phyloP scores from a whole-genome alignment of 345 rosid species.

The Eucalyptus marginata region DNA sequence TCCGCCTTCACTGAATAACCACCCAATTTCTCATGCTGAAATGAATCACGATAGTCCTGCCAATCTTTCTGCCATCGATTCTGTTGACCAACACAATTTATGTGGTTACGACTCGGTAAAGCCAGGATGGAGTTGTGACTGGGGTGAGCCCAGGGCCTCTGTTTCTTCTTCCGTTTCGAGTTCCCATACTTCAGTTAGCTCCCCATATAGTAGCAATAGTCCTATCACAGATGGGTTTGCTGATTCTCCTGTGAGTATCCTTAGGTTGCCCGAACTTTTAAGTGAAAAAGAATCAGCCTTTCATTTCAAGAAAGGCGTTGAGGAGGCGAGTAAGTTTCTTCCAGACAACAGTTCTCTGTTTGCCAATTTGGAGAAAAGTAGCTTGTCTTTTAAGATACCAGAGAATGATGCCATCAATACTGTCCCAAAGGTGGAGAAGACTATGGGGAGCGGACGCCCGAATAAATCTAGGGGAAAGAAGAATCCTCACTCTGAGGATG shows the following conservation, averaged over 20 bases:
- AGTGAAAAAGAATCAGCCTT: constrained; percentile 20
- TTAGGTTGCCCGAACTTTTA: constrained; percentile 21
- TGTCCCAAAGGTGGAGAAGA: constrained; percentile 1
- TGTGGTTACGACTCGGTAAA: neutral
- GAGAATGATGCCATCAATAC: constrained; percentile 7
- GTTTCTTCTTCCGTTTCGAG: constrained; percentile 1
- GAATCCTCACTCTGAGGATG: constrained; percentile 16
- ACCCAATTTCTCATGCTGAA: neutral
- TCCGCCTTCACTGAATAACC: constrained; percentile 9
- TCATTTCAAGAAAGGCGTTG: constrained; percentile 51
- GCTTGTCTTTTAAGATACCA: constrained; percentile 10
- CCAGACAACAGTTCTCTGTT: constrained; percentile 15
- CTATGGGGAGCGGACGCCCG: neutral
- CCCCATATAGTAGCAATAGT: constrained; percentile 3
- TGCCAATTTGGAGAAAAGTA: constrained; percentile 9
- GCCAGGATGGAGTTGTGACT: constrained; percentile 4
- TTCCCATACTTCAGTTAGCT: constrained; percentile 17
- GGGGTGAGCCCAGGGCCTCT: constrained; percentile 3
- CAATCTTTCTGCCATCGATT: too few species aligned
- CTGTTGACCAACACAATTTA: neutral
- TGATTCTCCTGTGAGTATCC: constrained; percentile 35
- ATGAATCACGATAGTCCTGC: neutral
- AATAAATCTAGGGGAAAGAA: constrained; percentile 26
- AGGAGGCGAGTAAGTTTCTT: constrained; percentile 55
- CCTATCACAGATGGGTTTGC: constrained; percentile 17